phyloP scores from a whole-genome alignment of 1,284 basidiomycete genomes.

The Ustilago hordei region DNA sequence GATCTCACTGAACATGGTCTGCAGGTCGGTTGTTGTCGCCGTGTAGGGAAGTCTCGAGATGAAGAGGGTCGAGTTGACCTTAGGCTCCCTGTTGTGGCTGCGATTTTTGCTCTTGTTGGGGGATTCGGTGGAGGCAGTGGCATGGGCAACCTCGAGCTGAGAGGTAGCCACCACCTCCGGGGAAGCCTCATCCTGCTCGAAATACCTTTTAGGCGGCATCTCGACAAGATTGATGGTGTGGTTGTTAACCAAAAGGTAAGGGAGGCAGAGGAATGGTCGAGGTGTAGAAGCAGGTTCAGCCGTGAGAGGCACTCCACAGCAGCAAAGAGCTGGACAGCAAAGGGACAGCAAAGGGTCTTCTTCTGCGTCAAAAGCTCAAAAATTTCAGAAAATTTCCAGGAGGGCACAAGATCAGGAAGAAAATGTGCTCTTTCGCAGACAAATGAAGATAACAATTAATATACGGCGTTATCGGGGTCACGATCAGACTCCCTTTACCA shows the following conservation, averaged over 20 bases:
- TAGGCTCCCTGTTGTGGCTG: slow-evolving; percentile 6
- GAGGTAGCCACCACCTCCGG: slow-evolving; percentile 14
- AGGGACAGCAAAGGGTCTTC: slow-evolving; percentile 9
- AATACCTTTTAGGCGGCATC: slow-evolving; percentile 58
- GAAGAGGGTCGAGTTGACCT: slow-evolving; percentile 68
- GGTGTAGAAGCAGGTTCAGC: background rate
- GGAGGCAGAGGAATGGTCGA: background rate
- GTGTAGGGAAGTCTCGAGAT: slow-evolving; percentile 79
- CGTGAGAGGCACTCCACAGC: background rate
- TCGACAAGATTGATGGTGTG: background rate
- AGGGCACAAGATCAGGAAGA: background rate
- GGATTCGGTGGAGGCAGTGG: slow-evolving; percentile 7
- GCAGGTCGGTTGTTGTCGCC: slow-evolving; percentile 88
- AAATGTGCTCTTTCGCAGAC: slow-evolving; percentile 3
- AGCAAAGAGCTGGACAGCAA: background rate
- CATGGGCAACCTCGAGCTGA: slow-evolving; percentile 8
- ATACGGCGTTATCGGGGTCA: no score
- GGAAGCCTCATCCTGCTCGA: slow-evolving; percentile 49
- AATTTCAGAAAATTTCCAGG: slow-evolving; percentile 19
- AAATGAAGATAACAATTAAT: no score
- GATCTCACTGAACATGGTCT: slow-evolving; percentile 93
- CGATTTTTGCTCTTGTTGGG: slow-evolving; percentile 8
- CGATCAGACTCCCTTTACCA: no score
- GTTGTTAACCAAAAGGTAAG: slow-evolving; percentile 6
- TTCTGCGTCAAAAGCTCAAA: slow-evolving; percentile 9